phyloP scores from a whole-genome alignment of 106 monocot genomes.

The Vanilla planifolia region DNA sequence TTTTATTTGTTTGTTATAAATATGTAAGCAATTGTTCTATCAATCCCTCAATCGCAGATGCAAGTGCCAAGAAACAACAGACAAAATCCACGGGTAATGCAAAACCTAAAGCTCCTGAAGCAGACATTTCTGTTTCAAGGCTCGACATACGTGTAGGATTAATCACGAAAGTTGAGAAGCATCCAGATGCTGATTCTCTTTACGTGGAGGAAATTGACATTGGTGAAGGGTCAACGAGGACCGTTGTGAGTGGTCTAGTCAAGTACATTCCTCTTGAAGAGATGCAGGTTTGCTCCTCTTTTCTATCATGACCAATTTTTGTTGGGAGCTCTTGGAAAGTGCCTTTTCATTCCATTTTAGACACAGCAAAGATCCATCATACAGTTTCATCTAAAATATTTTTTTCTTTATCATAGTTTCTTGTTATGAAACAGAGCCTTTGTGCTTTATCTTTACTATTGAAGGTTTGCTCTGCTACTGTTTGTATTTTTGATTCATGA shows the following conservation, averaged over 20 bases:
- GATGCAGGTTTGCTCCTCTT: constrained; percentile 54
- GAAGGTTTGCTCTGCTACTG: neutral
- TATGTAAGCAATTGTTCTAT: too few species aligned
- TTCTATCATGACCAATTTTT: too few species aligned
- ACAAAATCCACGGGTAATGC: constrained; percentile 24
- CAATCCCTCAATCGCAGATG: too few species aligned
- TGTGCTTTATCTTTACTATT: too few species aligned
- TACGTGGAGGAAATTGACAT: constrained; percentile 2
- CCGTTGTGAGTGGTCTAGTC: constrained; percentile 10
- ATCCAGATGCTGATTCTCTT: constrained; percentile 10
- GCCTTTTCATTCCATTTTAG: too few species aligned
- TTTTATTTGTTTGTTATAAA: too few species aligned
- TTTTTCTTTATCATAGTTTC: too few species aligned
- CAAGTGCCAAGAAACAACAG: constrained; percentile 50
- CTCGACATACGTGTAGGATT: constrained; percentile 17
- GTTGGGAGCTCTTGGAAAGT: too few species aligned
- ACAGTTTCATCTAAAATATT: too few species aligned
- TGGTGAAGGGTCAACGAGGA: constrained; percentile 29
- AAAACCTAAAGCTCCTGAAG: neutral
- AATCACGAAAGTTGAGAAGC: constrained; percentile 26
- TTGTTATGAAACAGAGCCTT: too few species aligned
- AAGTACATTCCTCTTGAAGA: constrained; percentile 1
- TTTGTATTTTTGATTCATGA: neutral
- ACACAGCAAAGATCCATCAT: too few species aligned
- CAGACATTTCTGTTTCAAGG: constrained; percentile 7